Conservation (phyloP, 129 eudicot genomes). For the Apium graveolens region DNA sequence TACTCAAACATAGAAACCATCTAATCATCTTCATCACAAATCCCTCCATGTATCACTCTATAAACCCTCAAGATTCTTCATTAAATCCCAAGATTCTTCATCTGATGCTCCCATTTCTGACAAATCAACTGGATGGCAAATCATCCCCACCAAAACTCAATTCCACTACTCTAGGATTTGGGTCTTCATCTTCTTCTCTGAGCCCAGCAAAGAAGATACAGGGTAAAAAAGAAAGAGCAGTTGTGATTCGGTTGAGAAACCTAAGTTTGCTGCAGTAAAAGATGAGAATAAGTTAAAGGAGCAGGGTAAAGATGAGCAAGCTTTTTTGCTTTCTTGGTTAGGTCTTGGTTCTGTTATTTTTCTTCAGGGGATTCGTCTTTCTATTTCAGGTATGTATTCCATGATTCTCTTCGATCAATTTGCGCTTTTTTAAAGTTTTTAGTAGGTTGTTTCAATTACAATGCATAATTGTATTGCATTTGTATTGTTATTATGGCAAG, state of each 20-base stretch:
- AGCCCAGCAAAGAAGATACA: conserved; percentile 8
- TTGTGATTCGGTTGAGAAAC: conserved; percentile 13
- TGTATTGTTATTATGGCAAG: neutral
- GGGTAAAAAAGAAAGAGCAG: conserved; percentile 17
- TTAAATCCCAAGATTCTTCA: conserved; percentile 15
- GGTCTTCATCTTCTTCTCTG: conserved; percentile 6
- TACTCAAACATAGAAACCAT: too few relatives aligned
- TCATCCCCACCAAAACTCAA: conserved; percentile 15
- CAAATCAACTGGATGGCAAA: conserved; percentile 12
- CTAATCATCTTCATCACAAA: conserved; percentile 7
- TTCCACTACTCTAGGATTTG: conserved; percentile 14
- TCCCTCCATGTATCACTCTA: neutral
- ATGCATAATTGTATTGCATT: neutral
- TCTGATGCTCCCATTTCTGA: conserved; percentile 4
- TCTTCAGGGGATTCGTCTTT: conserved; percentile 64
- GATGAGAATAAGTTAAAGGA: conserved; percentile 7
- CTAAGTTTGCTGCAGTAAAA: conserved; percentile 6
- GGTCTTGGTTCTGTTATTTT: conserved; percentile 76
- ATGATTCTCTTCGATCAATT: neutral
- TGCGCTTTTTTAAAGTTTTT: neutral
- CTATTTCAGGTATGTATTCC: conserved; percentile 67
- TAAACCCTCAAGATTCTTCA: conserved; percentile 5
- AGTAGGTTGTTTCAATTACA: neutral
- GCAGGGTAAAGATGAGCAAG: conserved; percentile 7
- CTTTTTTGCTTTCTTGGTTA: conserved; percentile 78